phyloP scores from a whole-genome alignment of 1,139 yeast species.

The Blastobotrys malaysiensis region DNA sequence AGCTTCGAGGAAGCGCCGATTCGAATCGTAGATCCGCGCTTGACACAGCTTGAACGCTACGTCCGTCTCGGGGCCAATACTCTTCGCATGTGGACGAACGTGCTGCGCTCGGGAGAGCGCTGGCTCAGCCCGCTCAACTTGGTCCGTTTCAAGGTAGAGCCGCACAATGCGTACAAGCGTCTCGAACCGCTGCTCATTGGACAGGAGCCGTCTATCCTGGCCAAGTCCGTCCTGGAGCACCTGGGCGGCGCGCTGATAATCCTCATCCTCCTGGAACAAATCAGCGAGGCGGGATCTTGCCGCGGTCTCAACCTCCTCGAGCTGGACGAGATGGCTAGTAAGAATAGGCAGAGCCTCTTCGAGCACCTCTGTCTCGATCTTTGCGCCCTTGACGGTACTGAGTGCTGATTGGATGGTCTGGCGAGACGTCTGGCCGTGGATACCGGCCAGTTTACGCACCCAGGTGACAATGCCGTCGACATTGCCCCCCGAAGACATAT shows the following conservation, averaged over 20 bases:
- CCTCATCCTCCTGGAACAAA: constrained; percentile 24
- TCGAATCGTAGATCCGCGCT: constrained; percentile 33
- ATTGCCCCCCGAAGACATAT: background rate
- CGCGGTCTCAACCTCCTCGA: constrained; percentile 28
- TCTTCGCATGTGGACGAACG: constrained; percentile 21
- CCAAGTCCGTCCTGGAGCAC: constrained; percentile 26
- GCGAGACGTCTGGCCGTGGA: background rate
- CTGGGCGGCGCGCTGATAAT: constrained; percentile 27
- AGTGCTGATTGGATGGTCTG: background rate
- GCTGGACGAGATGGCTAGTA: constrained; percentile 23
- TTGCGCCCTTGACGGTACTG: background rate
- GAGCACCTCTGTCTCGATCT: constrained; percentile 1
- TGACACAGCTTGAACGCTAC: constrained; percentile 32
- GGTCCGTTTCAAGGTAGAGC: constrained; percentile 30
- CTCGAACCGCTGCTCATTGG: constrained; percentile 27
- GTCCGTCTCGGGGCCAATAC: constrained; percentile 16
- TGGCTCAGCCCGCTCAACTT: constrained; percentile 31
- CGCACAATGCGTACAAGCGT: constrained; percentile 31
- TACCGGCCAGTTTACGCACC: constrained; percentile 9
- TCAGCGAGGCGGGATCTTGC: constrained; percentile 28
- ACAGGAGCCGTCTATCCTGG: constrained; percentile 21
- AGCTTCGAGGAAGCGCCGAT: constrained; percentile 32
- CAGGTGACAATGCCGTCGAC: constrained; percentile 5
- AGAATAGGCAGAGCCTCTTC: constrained; percentile 10
- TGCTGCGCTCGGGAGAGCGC: constrained; percentile 30